These are phyloP conservation scores for Lepidium africanum DNA, from an alignment of 345 rosid species.

Conservation along the genomic window DNA sequence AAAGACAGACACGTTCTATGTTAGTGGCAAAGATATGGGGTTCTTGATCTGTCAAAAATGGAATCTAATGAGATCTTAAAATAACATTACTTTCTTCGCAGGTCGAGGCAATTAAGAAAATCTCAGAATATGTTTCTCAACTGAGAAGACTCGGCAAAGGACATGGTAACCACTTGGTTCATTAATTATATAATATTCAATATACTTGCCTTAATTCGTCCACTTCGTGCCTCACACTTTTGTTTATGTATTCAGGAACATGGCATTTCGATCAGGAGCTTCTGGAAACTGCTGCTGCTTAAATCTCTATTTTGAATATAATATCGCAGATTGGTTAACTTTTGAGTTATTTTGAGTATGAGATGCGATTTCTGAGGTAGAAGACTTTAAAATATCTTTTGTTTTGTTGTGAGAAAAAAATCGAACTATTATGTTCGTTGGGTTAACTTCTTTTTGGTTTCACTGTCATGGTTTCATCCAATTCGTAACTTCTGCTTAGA, in stretches of 20 bases:
- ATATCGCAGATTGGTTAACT: neutral
- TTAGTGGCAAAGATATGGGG: constrained; percentile 15
- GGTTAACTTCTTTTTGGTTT: neutral
- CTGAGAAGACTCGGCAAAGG: constrained; percentile 72
- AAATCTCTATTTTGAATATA: neutral
- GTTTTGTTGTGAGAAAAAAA: neutral
- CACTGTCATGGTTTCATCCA: neutral
- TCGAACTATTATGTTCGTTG: neutral
- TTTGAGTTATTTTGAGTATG: constrained; percentile 2
- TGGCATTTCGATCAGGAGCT: constrained; percentile 96
- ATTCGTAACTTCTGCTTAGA: neutral
- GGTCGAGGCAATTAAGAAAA: constrained; percentile 71
- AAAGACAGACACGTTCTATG: constrained; percentile 15
- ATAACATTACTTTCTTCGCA: constrained; percentile 14
- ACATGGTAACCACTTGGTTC: constrained; percentile 45
- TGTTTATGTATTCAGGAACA: constrained; percentile 44
- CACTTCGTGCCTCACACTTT: constrained; percentile 6
- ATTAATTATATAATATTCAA: neutral
- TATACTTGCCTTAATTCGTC: neutral
- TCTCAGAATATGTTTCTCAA: constrained; percentile 62
- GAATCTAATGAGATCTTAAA: constrained; percentile 6
- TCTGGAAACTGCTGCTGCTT: constrained; percentile 30
- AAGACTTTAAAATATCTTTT: neutral
- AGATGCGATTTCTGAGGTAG: constrained; percentile 6
- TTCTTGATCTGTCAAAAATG: neutral